These are phyloP conservation scores for Eimeria tenella DNA, from an alignment of 169 alveolate genomes.

Conservation along the genomic window DNA sequence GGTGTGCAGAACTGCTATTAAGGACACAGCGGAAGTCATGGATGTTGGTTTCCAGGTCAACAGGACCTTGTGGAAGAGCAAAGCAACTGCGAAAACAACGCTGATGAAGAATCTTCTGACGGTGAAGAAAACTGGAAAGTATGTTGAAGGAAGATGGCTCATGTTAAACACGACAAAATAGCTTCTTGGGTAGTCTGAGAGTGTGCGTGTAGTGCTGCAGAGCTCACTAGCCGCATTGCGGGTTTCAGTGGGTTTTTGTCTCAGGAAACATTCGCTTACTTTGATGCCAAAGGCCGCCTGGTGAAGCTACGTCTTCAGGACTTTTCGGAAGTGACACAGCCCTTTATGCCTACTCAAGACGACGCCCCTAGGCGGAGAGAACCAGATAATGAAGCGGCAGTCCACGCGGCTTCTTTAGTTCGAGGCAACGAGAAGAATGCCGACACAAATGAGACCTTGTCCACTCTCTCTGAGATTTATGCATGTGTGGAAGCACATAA, in stretches of 20 bases:
- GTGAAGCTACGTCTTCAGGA: constrained; percentile 49
- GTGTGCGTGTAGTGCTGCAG: neutral
- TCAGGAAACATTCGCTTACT: constrained; percentile 74
- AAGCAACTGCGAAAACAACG: constrained; percentile 28
- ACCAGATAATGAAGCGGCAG: neutral
- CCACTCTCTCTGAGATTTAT: neutral
- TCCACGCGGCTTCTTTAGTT: neutral
- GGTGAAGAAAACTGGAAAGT: constrained; percentile 74
- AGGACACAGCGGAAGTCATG: neutral
- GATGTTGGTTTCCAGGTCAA: neutral
- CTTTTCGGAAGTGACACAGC: neutral
- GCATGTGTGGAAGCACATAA: neutral
- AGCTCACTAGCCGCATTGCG: neutral
- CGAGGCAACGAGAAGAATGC: constrained; percentile 31
- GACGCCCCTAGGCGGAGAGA: neutral
- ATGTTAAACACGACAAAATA: no score
- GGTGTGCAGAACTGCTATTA: neutral
- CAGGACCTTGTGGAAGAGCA: neutral
- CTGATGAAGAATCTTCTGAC: constrained; percentile 13
- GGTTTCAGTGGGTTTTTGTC: neutral
- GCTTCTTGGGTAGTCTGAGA: no score
- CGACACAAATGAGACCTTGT: constrained; percentile 9
- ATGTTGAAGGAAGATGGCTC: neutral
- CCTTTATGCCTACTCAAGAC: neutral
- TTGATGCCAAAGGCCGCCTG: constrained; percentile 72